Evolutionary conservation across 495 filamentous ascomycete genomes (phyloP), one percentile per base, ranked within the genome.

Genomic region (Talaromyces adpressus): DNA sequence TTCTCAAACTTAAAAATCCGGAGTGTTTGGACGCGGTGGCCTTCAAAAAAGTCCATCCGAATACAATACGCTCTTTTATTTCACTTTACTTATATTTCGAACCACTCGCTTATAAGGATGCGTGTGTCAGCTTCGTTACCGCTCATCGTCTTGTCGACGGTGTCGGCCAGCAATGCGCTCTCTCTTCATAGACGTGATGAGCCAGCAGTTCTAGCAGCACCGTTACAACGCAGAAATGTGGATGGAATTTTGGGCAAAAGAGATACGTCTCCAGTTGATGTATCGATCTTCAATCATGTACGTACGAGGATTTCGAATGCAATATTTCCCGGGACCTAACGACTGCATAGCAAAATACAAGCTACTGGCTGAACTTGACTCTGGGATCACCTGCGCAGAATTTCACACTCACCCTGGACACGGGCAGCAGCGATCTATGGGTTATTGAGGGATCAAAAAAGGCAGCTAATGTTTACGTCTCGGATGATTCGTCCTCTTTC

Each of bases 371-470:
- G 52, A 90, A 89, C 69, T 81, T 82, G 14, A 87, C 85, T 6
- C 66, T 92, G 61, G 89, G 89, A 62, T 88, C 87, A 20, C 89
- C 89, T 8, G 69, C 82, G 20, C 84, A 85, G 66, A 67, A 70
- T 3, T 63, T 90, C 22, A 75, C 82, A 57, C 71, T 91, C 64
- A 84, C 87, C 61, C 68, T 92, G 59, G 89, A 92, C 70, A 92
- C 87, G 8, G 89, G 89, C 41, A 92, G 89, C 70, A 90, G 87
- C 67, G 91, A 96, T 75, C 76, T 93, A 12, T 96, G 91, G 91
- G 71, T 75, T 4, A 67, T 69, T 14, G 23, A 58, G 8, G 66
- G 62, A 5, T 59, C 66, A 27, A 67, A 64, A 41, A 32, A 41
- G 25, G 27, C 62, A 25, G 64, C 67, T 0, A 66, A 77, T 12